phyloP scores from a whole-genome alignment of 106 monocot genomes.

The Dendrobium chrysotoxum region DNA sequence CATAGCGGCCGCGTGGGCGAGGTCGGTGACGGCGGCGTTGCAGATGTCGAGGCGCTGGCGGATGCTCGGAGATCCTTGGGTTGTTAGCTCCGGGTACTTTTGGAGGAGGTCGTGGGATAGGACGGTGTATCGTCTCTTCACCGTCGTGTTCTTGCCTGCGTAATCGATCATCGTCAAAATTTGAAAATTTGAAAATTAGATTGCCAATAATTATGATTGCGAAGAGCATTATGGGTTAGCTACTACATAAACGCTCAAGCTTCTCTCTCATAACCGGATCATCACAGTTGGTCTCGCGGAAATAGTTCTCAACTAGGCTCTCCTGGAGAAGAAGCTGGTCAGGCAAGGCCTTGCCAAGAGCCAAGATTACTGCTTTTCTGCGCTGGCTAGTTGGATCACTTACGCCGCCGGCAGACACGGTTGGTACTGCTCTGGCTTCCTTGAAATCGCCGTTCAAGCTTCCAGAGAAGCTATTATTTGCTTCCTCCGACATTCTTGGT shows the following conservation, averaged over 20 bases:
- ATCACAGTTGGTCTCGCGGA: slow-evolving; percentile 53
- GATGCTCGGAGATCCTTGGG: slow-evolving; percentile 55
- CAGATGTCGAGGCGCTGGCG: slow-evolving; percentile 59
- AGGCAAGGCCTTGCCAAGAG: slow-evolving; percentile 74
- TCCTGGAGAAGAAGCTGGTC: slow-evolving; percentile 52
- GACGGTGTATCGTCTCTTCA: slow-evolving; percentile 70
- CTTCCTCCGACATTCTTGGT: background rate
- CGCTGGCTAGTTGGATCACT: background rate
- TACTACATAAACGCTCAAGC: slow-evolving; percentile 60
- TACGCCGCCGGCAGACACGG: background rate
- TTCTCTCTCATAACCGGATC: slow-evolving; percentile 47
- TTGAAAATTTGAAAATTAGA: background rate
- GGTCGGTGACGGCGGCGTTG: slow-evolving; percentile 49
- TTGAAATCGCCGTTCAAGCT: background rate
- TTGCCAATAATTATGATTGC: background rate
- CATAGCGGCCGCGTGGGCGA: slow-evolving; percentile 39
- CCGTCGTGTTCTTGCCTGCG: slow-evolving; percentile 74
- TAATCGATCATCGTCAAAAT: background rate
- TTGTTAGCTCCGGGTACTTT: slow-evolving; percentile 68
- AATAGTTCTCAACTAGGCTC: slow-evolving; percentile 48
- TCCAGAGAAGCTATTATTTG: background rate
- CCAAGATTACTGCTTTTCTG: slow-evolving; percentile 39
- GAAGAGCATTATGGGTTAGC: background rate
- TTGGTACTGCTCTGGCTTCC: background rate
- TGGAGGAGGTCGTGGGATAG: slow-evolving; percentile 61